Conservation (phyloP, 2,329 filamentous ascomycete species). For the Scedosporium aurantiacum region DNA sequence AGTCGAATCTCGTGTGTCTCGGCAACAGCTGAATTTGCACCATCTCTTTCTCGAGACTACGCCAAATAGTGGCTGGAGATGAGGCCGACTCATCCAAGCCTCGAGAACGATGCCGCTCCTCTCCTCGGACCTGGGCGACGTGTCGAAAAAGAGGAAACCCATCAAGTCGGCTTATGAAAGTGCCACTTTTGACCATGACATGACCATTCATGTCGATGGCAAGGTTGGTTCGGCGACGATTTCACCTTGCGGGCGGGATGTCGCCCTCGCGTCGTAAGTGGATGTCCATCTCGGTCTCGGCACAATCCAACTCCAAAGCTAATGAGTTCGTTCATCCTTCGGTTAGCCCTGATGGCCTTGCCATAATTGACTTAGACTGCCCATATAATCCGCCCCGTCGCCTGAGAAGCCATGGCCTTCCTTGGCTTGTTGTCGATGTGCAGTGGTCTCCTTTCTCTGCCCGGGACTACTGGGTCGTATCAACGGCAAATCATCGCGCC, state of each 20-base stretch:
- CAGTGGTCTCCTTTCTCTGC: conserved; percentile 93
- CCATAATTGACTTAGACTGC: conserved; percentile 85
- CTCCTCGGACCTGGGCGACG: conserved; percentile 17
- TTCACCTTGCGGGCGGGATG: conserved; percentile 80
- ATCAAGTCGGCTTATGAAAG: conserved; percentile 69
- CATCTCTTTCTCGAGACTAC: neutral
- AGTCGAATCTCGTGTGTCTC: neutral
- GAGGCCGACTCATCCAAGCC: neutral
- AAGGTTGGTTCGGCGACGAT: conserved; percentile 83
- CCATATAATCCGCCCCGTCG: conserved; percentile 79
- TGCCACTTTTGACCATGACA: conserved; percentile 75
- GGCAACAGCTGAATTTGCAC: neutral
- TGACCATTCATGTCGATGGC: conserved; percentile 72
- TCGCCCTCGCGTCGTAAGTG: conserved; percentile 70
- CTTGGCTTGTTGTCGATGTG: conserved; percentile 93
- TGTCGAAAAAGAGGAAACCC: conserved; percentile 43
- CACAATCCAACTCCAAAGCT: neutral
- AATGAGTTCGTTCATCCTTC: neutral
- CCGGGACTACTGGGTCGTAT: conserved; percentile 86
- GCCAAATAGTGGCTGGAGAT: neutral
- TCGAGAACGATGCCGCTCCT: neutral
- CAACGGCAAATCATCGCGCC: conserved; percentile 88
- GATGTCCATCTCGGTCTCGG: neutral
- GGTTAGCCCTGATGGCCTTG: conserved; percentile 64
- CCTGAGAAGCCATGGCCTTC: conserved; percentile 67